Percentiles rank a stretch among this genome's conserved stretches.
Evolutionary conservation across 257 asterid genomes (phyloP).

Genomic region (Galeopsis tetrahit): DNA sequence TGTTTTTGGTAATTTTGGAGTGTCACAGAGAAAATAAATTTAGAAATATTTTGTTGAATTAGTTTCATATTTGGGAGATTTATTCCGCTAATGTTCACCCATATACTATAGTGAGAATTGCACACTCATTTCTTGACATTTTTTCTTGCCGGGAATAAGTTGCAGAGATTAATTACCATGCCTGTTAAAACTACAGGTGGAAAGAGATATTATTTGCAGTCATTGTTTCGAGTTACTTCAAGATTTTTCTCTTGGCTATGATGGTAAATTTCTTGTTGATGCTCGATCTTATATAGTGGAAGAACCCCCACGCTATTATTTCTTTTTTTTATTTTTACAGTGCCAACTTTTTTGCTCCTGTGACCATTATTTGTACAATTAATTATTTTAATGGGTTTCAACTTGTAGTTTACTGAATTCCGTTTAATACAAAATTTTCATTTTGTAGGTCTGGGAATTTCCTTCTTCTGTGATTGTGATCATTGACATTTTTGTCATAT

Average conservation of each 20-base stretch:
- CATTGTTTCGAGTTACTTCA: slow-evolving; percentile 81
- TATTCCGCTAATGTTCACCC: neutral
- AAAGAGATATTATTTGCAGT: slow-evolving; percentile 56
- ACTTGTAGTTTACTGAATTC: slow-evolving; percentile 3
- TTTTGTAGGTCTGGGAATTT: slow-evolving; percentile 83
- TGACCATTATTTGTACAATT: slow-evolving; percentile 1
- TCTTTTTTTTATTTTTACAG: neutral
- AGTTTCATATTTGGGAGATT: neutral
- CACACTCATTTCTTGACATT: neutral
- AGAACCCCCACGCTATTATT: slow-evolving; percentile 5
- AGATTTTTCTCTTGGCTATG: slow-evolving; percentile 76
- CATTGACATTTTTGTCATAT: slow-evolving; percentile 74
- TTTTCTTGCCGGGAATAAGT: slow-evolving; percentile 5
- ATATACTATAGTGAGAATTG: neutral
- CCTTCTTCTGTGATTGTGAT: slow-evolving; percentile 71
- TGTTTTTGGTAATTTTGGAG: neutral
- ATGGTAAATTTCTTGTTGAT: slow-evolving; percentile 56
- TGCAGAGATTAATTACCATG: slow-evolving; percentile 15
- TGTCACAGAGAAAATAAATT: neutral
- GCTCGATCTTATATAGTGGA: slow-evolving; percentile 6
- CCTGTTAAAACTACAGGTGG: slow-evolving; percentile 53
- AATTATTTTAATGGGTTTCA: neutral
- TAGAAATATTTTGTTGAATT: neutral
- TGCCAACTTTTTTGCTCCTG: neutral
- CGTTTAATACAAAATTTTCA: slow-evolving; percentile 16